Conservation (phyloP, 805 yeast genomes). For the Saccharomycopsis olivae region DNA sequence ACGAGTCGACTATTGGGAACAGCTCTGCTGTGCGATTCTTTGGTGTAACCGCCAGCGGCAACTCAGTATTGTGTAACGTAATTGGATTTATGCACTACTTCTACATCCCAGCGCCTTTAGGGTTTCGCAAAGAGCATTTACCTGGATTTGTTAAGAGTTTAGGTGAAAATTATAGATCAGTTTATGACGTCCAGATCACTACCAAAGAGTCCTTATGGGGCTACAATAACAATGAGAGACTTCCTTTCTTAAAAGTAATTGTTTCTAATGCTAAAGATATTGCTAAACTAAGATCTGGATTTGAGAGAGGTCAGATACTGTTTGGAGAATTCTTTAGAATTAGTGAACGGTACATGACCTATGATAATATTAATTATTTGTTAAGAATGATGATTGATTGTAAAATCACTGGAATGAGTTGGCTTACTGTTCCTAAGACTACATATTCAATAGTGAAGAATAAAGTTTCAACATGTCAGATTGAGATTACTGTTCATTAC, state of each 20-base stretch:
- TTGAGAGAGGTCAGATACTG: constrained; percentile 71
- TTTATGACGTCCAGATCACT: constrained; percentile 52
- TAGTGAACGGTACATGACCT: constrained; percentile 50
- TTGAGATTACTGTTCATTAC: constrained; percentile 68
- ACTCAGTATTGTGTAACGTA: constrained; percentile 83
- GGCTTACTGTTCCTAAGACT: constrained; percentile 82
- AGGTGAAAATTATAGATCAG: constrained; percentile 40
- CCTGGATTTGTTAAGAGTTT: constrained; percentile 35
- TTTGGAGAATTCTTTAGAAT: constrained; percentile 55
- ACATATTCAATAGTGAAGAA: constrained; percentile 42
- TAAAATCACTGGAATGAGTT: constrained; percentile 89
- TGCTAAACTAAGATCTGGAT: constrained; percentile 60
- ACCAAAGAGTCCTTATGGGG: constrained; percentile 92
- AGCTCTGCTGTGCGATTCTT: constrained; percentile 69
- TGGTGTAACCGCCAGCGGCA: constrained; percentile 84
- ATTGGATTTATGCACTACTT: constrained; percentile 83
- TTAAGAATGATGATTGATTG: constrained; percentile 88
- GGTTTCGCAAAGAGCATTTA: constrained; percentile 50
- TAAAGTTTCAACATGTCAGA: constrained; percentile 68
- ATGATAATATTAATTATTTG: constrained; percentile 82
- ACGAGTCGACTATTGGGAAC: constrained; percentile 56
- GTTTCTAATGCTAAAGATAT: constrained; percentile 58
- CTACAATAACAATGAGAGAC: constrained; percentile 63
- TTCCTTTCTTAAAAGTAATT: constrained; percentile 69
- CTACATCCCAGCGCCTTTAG: constrained; percentile 83